phyloP scores from a whole-genome alignment of 768 basidiomycete genomes.

The Russula sp. region DNA sequence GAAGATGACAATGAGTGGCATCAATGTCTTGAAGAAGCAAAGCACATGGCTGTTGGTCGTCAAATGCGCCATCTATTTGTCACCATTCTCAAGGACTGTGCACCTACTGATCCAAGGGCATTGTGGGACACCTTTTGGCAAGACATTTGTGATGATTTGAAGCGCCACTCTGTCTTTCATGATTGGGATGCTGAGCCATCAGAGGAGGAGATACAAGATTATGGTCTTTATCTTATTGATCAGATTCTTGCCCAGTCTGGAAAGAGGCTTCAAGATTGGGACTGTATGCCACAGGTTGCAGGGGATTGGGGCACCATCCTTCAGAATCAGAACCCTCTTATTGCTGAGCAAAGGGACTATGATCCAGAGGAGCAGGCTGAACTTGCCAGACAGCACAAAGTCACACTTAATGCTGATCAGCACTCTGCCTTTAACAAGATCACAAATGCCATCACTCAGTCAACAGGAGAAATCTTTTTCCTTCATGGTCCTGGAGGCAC shows the following conservation, averaged over 20 bases:
- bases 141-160: constrained; percentile 45
- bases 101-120: constrained; percentile 36
- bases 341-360: constrained; percentile 39
- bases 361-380: constrained; percentile 12
- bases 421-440: constrained; percentile 29
- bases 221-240: constrained; percentile 44
- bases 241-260: constrained; percentile 33
- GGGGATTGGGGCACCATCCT: constrained; percentile 33
- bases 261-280: constrained; percentile 31
- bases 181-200: constrained; percentile 25
- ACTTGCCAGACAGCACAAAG: background rate
- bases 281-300: constrained; percentile 37
- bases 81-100: constrained; percentile 38
- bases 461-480: constrained; percentile 39
- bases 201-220: constrained; percentile 40
- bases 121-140: constrained; percentile 4
- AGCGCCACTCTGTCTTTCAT: constrained; percentile 18
- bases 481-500: constrained; percentile 45
- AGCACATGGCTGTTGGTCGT: constrained; percentile 35
- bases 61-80: constrained; percentile 42
- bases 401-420: constrained; percentile 30
- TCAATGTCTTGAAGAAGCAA: background rate
- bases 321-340: constrained; percentile 32
- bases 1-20: constrained; percentile 44
- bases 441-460: constrained; percentile 21